Evolutionary conservation across 495 filamentous ascomycete genomes (phyloP), one percentile per base, ranked within the genome.

Genomic region (Penicillium tannophilum): DNA sequence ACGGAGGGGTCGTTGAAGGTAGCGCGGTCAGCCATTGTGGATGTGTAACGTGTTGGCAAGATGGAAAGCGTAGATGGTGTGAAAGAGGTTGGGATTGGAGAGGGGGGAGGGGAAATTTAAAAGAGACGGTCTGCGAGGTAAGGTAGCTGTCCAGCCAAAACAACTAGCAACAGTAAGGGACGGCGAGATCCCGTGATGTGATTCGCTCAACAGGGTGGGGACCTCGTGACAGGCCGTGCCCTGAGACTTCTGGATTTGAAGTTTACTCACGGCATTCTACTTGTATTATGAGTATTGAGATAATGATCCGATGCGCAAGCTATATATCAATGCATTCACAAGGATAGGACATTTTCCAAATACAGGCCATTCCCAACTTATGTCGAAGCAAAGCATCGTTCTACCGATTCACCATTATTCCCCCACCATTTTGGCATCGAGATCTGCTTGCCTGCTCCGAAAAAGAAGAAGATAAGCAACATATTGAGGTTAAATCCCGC

Each of bases 351-450:
- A 28, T 28, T 2, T 28, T 7, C 20, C 20, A 23, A 28, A 4
- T 28, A 28, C 28, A 7, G 1, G 10, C 1, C 10, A 2, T 36
- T 12, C 8, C 10, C 10, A 36, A 2, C 10, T 10, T 36, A 14
- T 12, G 33, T 36, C 55, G 69, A 45, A 36, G 72, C 66, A 66
- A 75, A 73, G 55, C 70, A 75, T 48, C 70, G 56, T 52, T 73
- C 72, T n/a, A 75, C 67, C 28, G 70, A 72, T 17, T 61, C 59
- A 33, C 51, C 50, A 57, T 70, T 72, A 57, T 86, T 84, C 3
- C 81, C 82, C 81, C 82, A 86, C 83, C 82, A 85, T 47, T 79
- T 67, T 31, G 82, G 79, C 82, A 84, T 84, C 28, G 67, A 72
- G 9, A 84, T 68, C 43, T 78, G 71, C 69, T 79, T 84, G 1